Evolutionary conservation across 305 asterid genomes (phyloP), one percentile per base, ranked within the genome.

Genomic region (Solanum aculeatissimum): DNA sequence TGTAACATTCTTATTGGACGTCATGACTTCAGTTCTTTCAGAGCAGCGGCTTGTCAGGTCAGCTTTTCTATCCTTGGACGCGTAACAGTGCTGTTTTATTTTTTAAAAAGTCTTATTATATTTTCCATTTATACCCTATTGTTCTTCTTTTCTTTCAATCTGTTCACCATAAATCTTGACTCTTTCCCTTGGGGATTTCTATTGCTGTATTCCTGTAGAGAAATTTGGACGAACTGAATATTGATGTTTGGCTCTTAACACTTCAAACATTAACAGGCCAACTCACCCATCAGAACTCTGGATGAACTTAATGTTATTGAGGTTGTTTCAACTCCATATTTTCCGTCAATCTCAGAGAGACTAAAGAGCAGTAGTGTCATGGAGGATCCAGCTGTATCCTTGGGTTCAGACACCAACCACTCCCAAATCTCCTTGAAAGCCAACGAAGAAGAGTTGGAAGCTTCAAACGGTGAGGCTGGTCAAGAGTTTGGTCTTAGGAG

Each of bases 11-110:
- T 96, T 83, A 87, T 90, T 83, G 99, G 99, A 69, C 84, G 62
- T 68, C 99, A 96, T 85, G 99, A 96, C 90, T 96, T 96, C 91
- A 93, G 98, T 87, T 95, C 99, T 70, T 95, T 96, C 90, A 89
- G 98, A 89, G 98, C 94, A 81, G 92, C 97, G 88, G 95, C 89
- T 25, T 96, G 99, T 88, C 98, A 96, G 98, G 98, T 95, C 70
- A 29, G 58, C 25, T 19, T 63, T 82, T 72, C 21, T 19, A 60
- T 81, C 84, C 83, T 49, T 42, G n/a, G 65, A 83, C 63, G 47
- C 43, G 77, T 72, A 55, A 69, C 51, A 43, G 65, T 35, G 35
- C n/a, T 65, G 21, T 43, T 45, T 23, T n/a, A n/a, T 14, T 23
- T 35, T 4, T 35, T 4, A 35, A 35, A 32, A 32, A 0, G 43